Percentiles rank a stretch among this genome's conserved stretches.
Evolutionary conservation across 2,329 filamentous ascomycete genomes (phyloP).

Genomic region (Lachnum nothofagi): DNA sequence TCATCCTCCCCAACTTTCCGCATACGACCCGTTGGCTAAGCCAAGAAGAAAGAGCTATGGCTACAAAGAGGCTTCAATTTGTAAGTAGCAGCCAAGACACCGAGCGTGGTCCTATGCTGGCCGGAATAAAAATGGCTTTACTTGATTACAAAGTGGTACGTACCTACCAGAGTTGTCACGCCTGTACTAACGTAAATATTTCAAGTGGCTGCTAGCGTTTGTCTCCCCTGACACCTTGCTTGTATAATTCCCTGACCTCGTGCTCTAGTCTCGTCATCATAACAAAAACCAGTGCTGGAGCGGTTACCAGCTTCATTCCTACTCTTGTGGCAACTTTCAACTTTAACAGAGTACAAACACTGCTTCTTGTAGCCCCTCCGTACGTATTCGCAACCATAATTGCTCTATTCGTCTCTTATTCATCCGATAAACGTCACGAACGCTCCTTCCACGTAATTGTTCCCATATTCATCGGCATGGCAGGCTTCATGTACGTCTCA

Average conservation of each 20-base stretch:
- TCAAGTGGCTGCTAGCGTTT: not conserved
- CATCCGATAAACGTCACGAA: constrained; percentile 13
- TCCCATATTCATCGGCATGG: constrained; percentile 16
- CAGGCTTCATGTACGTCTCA: constrained; percentile 19
- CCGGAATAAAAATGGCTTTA: constrained; percentile 16
- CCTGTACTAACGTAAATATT: not conserved
- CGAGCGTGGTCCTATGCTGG: constrained; percentile 10
- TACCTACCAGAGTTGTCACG: not conserved
- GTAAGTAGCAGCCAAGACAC: constrained; percentile 10
- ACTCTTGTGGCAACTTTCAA: constrained; percentile 19
- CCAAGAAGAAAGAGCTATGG: constrained; percentile 37
- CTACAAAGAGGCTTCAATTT: constrained; percentile 21
- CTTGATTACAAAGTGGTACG: constrained; percentile 17
- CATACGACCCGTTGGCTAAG: constrained; percentile 36
- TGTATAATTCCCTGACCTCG: constrained; percentile 24
- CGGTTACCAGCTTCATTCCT: constrained; percentile 30
- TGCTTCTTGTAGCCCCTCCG: constrained; percentile 22
- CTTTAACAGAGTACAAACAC: constrained; percentile 14
- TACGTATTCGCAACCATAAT: constrained; percentile 21
- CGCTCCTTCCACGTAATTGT: constrained; percentile 16
- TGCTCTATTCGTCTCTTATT: constrained; percentile 10
- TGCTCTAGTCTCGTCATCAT: constrained; percentile 4
- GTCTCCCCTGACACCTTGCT: not conserved
- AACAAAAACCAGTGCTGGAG: not conserved
- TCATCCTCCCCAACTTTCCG: constrained; percentile 37